Evolutionary conservation across 2,329 filamentous ascomycete species (phyloP).

Genomic region (Penicillium sp.): DNA sequence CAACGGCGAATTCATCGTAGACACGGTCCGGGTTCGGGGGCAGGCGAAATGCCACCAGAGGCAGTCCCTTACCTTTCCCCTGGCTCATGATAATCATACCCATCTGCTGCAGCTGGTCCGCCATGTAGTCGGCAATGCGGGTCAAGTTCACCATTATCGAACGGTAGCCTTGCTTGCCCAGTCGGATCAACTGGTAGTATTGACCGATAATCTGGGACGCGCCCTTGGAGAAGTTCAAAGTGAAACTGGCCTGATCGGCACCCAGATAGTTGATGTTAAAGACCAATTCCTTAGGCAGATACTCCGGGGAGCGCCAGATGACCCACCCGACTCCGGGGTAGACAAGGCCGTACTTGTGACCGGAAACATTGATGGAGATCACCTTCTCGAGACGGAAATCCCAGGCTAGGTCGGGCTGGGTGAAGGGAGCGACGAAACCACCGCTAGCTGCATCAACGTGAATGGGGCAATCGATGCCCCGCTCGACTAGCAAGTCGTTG

Average conservation of each 20-base stretch:
- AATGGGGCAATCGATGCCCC: slow-evolving; percentile 78
- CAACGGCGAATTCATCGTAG: slow-evolving; percentile 77
- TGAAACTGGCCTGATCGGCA: slow-evolving; percentile 93
- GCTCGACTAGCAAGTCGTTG: slow-evolving; percentile 81
- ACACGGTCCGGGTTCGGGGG: slow-evolving; percentile 58
- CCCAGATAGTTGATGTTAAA: slow-evolving; percentile 99
- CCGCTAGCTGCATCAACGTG: slow-evolving; percentile 93
- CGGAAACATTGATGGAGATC: slow-evolving; percentile 90
- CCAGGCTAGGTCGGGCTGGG: slow-evolving; percentile 82
- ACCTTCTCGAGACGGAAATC: slow-evolving; percentile 90
- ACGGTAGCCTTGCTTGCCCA: slow-evolving; percentile 90
- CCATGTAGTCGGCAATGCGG: slow-evolving; percentile 84
- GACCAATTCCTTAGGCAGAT: slow-evolving; percentile 85
- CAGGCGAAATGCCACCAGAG: slow-evolving; percentile 87
- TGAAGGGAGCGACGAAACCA: slow-evolving; percentile 91
- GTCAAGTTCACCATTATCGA: slow-evolving; percentile 95
- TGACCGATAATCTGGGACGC: slow-evolving; percentile 94
- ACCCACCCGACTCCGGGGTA: slow-evolving; percentile 96
- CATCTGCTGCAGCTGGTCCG: slow-evolving; percentile 70
- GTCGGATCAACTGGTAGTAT: slow-evolving; percentile 95
- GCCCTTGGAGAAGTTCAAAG: slow-evolving; percentile 95
- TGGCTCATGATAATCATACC: slow-evolving; percentile 91
- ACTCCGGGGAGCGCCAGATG: slow-evolving; percentile 82
- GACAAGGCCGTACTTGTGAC: slow-evolving; percentile 81
- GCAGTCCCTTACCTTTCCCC: slow-evolving; percentile 75